Evolutionary conservation across 106 monocot species (phyloP).

Genomic region (Posidonia australis): DNA sequence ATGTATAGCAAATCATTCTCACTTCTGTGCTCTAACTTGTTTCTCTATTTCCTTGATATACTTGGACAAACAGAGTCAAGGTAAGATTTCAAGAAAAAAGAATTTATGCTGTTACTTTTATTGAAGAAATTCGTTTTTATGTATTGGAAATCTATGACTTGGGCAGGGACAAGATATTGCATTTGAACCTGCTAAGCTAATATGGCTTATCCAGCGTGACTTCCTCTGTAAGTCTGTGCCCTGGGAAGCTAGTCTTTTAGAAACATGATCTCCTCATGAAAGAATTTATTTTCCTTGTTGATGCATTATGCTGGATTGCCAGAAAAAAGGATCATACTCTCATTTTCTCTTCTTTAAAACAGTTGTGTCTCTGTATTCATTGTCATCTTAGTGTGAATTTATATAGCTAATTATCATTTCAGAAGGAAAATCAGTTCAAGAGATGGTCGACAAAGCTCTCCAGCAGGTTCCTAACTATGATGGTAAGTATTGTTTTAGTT

Average conservation of each 20-base stretch:
- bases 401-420: slow-evolving; percentile 1
- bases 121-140: background rate
- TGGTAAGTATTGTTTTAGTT: too few species aligned
- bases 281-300: background rate
- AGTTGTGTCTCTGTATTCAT: background rate
- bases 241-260: background rate
- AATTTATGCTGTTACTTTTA: background rate
- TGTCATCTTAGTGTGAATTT: background rate
- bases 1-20: too few species aligned
- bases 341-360: background rate
- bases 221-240: slow-evolving; percentile 96
- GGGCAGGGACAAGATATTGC: slow-evolving; percentile 93
- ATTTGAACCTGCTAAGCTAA: slow-evolving; percentile 92
- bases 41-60: background rate
- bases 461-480: slow-evolving; percentile 63
- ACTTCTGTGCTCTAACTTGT: slow-evolving; percentile 10
- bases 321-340: background rate
- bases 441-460: slow-evolving; percentile 96
- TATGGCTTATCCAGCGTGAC: slow-evolving; percentile 99
- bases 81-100: background rate
- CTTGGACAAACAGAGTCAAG: slow-evolving; percentile 4
- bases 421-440: slow-evolving; percentile 20
- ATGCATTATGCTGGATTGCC: background rate
- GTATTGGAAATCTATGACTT: slow-evolving; percentile 4
- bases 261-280: background rate